Evolutionary conservation across 1,139 yeast species (phyloP).

Genomic region (Yarrowia galli): DNA sequence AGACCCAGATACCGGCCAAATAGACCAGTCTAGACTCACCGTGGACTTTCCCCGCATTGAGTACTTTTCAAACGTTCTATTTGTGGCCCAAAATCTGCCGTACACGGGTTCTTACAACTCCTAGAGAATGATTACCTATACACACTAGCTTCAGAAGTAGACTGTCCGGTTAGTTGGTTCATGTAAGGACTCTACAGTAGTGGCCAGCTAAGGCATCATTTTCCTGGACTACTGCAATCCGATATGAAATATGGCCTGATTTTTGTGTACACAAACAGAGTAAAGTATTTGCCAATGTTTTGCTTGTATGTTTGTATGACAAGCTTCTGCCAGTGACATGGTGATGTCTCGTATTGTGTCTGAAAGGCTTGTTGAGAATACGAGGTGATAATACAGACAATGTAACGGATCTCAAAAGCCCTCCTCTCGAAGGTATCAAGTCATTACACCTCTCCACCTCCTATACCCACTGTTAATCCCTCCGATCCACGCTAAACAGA

Average conservation of each 20-base stretch:
- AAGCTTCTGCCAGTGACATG: too few species aligned
- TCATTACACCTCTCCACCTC: not conserved
- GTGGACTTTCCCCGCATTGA: not conserved
- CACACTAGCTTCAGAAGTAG: too few species aligned
- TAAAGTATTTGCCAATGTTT: too few species aligned
- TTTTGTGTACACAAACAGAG: too few species aligned
- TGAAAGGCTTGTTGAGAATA: not conserved
- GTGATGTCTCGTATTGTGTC: not conserved
- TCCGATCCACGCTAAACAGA: not conserved
- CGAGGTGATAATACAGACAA: too few species aligned
- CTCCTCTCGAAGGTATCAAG: not conserved
- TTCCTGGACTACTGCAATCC: not conserved
- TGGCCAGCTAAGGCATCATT: not conserved
- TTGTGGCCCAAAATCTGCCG: not conserved
- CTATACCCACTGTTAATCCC: not conserved
- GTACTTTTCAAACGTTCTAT: rapidly evolving
- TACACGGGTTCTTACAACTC: not conserved
- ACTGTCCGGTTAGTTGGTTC: not conserved
- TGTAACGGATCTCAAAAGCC: not conserved
- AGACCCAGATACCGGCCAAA: not conserved
- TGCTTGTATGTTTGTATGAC: too few species aligned
- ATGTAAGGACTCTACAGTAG: conserved; percentile 26
- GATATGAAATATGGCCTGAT: conserved; percentile 19
- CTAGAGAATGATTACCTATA: not conserved
- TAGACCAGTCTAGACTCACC: not conserved